These are phyloP conservation scores for Neofusicoccum sp. DNA, from an alignment of 2,329 filamentous ascomycete species.

Conservation along the genomic window DNA sequence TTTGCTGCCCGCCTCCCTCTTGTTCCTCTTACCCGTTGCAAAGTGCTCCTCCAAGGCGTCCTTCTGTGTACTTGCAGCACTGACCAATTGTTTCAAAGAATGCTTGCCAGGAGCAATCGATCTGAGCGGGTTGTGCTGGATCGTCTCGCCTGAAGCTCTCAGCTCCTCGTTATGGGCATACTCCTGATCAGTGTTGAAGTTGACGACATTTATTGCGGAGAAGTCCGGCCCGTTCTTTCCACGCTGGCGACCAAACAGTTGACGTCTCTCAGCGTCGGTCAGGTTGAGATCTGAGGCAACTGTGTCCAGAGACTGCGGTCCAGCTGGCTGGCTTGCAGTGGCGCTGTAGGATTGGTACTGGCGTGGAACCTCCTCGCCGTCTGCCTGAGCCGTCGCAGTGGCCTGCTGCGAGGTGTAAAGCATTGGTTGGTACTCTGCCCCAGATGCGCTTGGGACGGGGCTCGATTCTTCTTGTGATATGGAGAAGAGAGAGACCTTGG, in stretches of 20 bases:
- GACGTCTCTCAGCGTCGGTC: constrained; percentile 71
- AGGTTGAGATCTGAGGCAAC: constrained; percentile 79
- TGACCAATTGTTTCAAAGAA: constrained; percentile 82
- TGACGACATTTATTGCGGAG: constrained; percentile 67
- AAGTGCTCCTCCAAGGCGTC: constrained; percentile 92
- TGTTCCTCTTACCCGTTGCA: constrained; percentile 73
- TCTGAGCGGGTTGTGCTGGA: constrained; percentile 78
- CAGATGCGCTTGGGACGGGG: constrained; percentile 22
- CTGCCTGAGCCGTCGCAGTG: background rate
- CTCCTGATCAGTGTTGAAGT: constrained; percentile 85
- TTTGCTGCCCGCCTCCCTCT: constrained; percentile 74
- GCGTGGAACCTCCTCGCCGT: background rate
- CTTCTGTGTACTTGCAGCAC: constrained; percentile 74
- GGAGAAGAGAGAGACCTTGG: constrained; percentile 70
- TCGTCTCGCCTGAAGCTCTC: constrained; percentile 65
- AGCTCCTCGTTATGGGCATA: constrained; percentile 81
- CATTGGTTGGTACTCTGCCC: constrained; percentile 39
- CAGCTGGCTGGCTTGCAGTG: constrained; percentile 12
- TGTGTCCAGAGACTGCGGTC: constrained; percentile 60
- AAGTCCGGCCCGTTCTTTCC: constrained; percentile 43
- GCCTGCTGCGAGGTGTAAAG: constrained; percentile 26
- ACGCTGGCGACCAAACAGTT: constrained; percentile 74
- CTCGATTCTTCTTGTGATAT: constrained; percentile 47
- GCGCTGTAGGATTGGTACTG: background rate
- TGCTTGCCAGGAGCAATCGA: constrained; percentile 85